Evolutionary conservation across 257 asterid species (phyloP), one percentile per base, ranked within the genome.

Genomic region (Penstemon eatonii): DNA sequence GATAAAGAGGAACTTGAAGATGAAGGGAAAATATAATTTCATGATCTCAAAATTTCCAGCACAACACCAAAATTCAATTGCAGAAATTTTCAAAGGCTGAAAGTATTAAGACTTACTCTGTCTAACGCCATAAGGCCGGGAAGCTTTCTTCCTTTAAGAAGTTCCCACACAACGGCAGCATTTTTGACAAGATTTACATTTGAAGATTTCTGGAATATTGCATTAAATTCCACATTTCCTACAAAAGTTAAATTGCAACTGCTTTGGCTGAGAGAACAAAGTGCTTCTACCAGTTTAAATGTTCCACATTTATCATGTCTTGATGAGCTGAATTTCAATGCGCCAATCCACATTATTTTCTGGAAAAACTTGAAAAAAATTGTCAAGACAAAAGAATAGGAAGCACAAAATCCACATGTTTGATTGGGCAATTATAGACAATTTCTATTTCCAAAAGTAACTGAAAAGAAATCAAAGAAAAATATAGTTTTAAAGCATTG

Each of bases 41-140:
- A n/a, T n/a, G n/a, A n/a, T n/a, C n/a, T n/a, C n/a, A n/a, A n/a
- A n/a, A n/a, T n/a, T n/a, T n/a, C n/a, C n/a, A n/a, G n/a, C n/a
- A n/a, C n/a, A n/a, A n/a, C n/a, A n/a, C n/a, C n/a, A n/a, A n/a
- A n/a, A n/a, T n/a, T n/a, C n/a, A n/a, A n/a, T n/a, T n/a, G n/a
- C n/a, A n/a, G n/a, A n/a, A n/a, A n/a, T n/a, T n/a, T n/a, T n/a
- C n/a, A n/a, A n/a, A n/a, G n/a, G n/a, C n/a, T n/a, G n/a, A n/a
- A n/a, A n/a, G n/a, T n/a, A n/a, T n/a, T n/a, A n/a, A n/a, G n/a
- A 62, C 91, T 50, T 85, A 93, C 97, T 75, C 88, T 88, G 76
- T 93, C 96, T 63, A 90, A 76, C 70, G 97, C 96, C 96, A 88
- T 73, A 52, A 93, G 85, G 75, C 97, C 99, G 0, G 96, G 97